Evolutionary conservation across 345 rosid genomes (phyloP), one percentile per base, ranked within the genome.

Genomic region (Nasturtium officinale): DNA sequence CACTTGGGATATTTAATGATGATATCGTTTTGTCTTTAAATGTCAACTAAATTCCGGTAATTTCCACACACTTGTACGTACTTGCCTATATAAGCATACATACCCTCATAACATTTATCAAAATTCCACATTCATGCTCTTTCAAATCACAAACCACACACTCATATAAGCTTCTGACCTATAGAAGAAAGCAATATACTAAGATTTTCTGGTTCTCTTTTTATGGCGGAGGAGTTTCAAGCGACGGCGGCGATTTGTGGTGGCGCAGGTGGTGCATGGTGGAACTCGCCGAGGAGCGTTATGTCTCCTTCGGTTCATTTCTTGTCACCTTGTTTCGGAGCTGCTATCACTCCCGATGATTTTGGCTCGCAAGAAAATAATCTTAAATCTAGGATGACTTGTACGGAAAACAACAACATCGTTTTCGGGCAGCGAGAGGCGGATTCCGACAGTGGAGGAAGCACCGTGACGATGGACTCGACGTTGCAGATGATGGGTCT

Each of bases 381-480:
- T 16, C 52, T 77, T 61, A 77, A 77, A 71, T 23, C 77, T 51
- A 71, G 73, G 62, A 55, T 71, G 55, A 40, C 58, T 50, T 58
- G 73, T 65, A 32, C 58, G 2, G 80, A 77, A 72, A 77, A 63
- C 75, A 69, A 59, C 77, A 66, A 51, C 62, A 59, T 77, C 43
- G 58, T 59, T 71, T 72, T 66, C 33, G 58, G 80, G 9, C 77
- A 77, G 46, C 73, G 64, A 43, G 80, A 77, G 72, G 69, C 80
- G 11, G 80, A 77, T 72, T 72, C 80, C 16, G 80, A 77, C 50
- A 77, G 80, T 60, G 80, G 80, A 58, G 80, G 80, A 65, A 77
- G 80, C 52, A 77, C 80, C 18, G 80, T 77, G 57, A 72, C 80
- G 26, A 77, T 77, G 0, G 80, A 77, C 37, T 77, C 80, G 6